These are phyloP conservation scores for Saprolegnia diclina DNA, from an alignment of 352 stramenopile genomes.

Conservation along the genomic window DNA sequence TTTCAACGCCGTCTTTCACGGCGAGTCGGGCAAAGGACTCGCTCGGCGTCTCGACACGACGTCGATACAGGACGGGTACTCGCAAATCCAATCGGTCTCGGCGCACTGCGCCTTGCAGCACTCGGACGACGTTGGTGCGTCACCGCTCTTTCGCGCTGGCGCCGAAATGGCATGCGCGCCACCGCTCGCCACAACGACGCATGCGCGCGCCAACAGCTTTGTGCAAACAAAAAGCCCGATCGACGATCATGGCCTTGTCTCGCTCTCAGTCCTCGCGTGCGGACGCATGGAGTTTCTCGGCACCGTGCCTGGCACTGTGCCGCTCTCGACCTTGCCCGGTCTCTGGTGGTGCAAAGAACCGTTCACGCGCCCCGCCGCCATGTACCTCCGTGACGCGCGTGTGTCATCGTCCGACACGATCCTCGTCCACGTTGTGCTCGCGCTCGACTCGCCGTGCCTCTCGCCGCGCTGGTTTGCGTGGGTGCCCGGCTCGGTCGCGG, in stretches of 20 bases:
- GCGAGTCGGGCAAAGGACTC: constrained; percentile 28
- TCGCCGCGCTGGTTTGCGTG: constrained; percentile 62
- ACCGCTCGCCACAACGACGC: constrained; percentile 1
- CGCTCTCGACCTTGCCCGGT: background rate
- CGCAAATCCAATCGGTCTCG: constrained; percentile 74
- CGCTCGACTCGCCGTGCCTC: constrained; percentile 52
- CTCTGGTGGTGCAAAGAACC: constrained; percentile 28
- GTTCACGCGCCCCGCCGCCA: constrained; percentile 45
- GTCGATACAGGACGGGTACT: constrained; percentile 60
- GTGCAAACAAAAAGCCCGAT: background rate
- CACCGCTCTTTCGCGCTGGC: background rate
- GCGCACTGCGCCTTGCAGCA: constrained; percentile 48
- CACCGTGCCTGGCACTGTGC: constrained; percentile 18
- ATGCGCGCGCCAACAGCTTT: background rate
- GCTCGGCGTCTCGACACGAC: constrained; percentile 45
- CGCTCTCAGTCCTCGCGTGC: constrained; percentile 53
- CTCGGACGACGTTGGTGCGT: constrained; percentile 21
- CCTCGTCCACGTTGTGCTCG: constrained; percentile 51
- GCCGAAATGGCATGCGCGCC: background rate
- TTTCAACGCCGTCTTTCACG: constrained; percentile 48
- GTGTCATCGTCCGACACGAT: constrained; percentile 58
- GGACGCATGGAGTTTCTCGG: constrained; percentile 28
- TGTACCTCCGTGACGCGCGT: constrained; percentile 45
- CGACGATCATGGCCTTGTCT: background rate
- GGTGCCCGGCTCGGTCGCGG: constrained; percentile 41